phyloP scores from a whole-genome alignment of 208 protist species.

The Borovskyia barvae region DNA sequence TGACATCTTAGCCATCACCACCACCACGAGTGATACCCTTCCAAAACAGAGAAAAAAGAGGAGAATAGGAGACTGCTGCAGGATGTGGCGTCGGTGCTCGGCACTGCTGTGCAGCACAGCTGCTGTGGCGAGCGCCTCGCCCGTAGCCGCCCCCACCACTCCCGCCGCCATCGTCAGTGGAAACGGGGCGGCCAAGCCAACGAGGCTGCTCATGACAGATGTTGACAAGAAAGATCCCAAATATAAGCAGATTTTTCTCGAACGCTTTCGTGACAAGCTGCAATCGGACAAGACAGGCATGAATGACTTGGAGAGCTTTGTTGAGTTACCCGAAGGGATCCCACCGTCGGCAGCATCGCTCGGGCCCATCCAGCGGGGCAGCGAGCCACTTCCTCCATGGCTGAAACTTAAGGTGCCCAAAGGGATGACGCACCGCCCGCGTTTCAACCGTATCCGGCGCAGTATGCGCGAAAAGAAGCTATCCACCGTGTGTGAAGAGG shows the following conservation, averaged over 20 bases:
- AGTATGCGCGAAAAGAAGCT: constrained; percentile 86
- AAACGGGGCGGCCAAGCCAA: neutral
- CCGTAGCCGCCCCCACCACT: constrained; percentile 9
- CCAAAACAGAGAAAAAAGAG: neutral
- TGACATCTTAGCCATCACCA: too few species aligned
- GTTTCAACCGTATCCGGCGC: constrained; percentile 78
- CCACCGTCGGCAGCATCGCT: constrained; percentile 59
- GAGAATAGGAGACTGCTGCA: neutral
- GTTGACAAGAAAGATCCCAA: constrained; percentile 42
- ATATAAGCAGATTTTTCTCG: constrained; percentile 72
- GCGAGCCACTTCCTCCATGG: constrained; percentile 89
- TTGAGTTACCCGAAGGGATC: constrained; percentile 73
- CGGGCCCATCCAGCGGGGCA: constrained; percentile 76
- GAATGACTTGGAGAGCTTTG: constrained; percentile 75
- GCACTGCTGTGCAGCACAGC: constrained; percentile 14
- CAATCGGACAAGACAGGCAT: constrained; percentile 61
- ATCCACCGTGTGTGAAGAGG: constrained; percentile 92
- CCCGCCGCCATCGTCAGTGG: constrained; percentile 7
- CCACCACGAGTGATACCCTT: neutral
- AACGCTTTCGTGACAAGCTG: constrained; percentile 74
- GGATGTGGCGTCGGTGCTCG: constrained; percentile 26
- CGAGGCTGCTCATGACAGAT: constrained; percentile 22
- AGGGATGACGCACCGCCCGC: constrained; percentile 68
- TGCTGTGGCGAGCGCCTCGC: constrained; percentile 8
- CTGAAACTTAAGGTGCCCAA: constrained; percentile 91